phyloP scores from a whole-genome alignment of 371 early-diverging fungal genomes.

The Lichtheimia hyalospora region DNA sequence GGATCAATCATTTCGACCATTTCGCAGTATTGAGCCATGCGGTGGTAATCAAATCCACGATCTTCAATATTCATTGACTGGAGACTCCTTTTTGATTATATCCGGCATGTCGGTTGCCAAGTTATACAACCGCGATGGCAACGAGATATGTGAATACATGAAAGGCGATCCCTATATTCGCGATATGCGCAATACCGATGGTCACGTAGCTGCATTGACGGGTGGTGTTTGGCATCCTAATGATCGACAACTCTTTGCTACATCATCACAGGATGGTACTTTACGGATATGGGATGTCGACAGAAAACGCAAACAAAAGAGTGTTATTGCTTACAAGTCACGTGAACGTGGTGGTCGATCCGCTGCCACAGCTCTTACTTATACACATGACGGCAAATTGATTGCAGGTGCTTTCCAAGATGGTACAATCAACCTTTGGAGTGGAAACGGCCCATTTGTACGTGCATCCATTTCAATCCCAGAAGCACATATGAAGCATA shows the following conservation, averaged over 20 bases:
- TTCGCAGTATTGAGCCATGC: constrained; percentile 79
- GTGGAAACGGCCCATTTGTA: constrained; percentile 49
- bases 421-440: constrained; percentile 69
- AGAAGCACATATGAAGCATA: constrained; percentile 68
- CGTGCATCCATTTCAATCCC: constrained; percentile 55
- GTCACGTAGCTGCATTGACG: constrained; percentile 86
- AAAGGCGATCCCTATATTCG: constrained; percentile 95
- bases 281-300: constrained; percentile 91
- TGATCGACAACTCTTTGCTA: constrained; percentile 68
- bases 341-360: constrained; percentile 73
- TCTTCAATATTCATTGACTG: constrained; percentile 74
- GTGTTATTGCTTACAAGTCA: constrained; percentile 78
- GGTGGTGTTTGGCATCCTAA: constrained; percentile 82
- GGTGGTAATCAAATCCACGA: constrained; percentile 87
- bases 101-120: constrained; percentile 74
- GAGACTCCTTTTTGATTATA: constrained; percentile 81
- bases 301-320: constrained; percentile 66
- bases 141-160: constrained; percentile 66
- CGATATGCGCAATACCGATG: constrained; percentile 84
- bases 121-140: constrained; percentile 82
- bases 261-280: constrained; percentile 84
- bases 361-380: constrained; percentile 64
- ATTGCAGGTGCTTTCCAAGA: constrained; percentile 69
- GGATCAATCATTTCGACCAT: constrained; percentile 77
- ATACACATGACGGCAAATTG: constrained; percentile 67